Conservation (phyloP, 176 grass and related monocot genomes). For the Oryza meridionalis region DNA sequence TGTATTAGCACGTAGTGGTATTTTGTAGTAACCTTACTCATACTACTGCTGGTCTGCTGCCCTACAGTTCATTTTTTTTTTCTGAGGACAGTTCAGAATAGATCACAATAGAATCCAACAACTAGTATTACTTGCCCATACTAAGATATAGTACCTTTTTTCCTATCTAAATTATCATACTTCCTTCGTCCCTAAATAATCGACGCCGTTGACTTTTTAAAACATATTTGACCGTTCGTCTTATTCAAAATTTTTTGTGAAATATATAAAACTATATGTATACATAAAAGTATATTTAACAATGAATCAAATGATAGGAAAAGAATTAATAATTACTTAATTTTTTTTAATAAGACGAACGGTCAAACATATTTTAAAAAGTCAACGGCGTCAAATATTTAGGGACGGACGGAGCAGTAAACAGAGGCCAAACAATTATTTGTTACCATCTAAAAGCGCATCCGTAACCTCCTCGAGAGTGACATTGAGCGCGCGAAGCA, state of each 20-base stretch:
- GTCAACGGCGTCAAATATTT: too few relatives aligned
- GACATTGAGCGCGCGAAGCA: constrained; percentile 90
- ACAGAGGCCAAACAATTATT: neutral
- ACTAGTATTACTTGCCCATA: neutral
- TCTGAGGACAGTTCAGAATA: neutral
- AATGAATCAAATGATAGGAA: too few relatives aligned
- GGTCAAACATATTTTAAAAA: too few relatives aligned
- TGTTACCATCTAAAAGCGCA: constrained; percentile 73
- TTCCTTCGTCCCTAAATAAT: too few relatives aligned
- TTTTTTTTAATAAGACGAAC: too few relatives aligned
- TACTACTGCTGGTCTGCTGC: neutral
- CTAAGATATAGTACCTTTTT: neutral
- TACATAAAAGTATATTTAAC: too few relatives aligned
- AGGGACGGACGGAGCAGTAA: too few relatives aligned
- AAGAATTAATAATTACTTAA: too few relatives aligned
- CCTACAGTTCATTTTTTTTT: neutral
- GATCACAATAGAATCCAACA: neutral
- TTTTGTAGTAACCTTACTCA: neutral
- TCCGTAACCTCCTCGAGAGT: constrained; percentile 78
- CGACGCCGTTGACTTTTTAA: too few relatives aligned
- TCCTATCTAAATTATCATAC: neutral
- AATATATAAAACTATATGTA: too few relatives aligned
- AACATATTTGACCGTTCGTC: too few relatives aligned
- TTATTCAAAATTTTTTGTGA: too few relatives aligned
- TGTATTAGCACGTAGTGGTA: neutral